Evolutionary conservation across 164 flowering plant genomes (phyloP).

Genomic region (Stephania japonica): DNA sequence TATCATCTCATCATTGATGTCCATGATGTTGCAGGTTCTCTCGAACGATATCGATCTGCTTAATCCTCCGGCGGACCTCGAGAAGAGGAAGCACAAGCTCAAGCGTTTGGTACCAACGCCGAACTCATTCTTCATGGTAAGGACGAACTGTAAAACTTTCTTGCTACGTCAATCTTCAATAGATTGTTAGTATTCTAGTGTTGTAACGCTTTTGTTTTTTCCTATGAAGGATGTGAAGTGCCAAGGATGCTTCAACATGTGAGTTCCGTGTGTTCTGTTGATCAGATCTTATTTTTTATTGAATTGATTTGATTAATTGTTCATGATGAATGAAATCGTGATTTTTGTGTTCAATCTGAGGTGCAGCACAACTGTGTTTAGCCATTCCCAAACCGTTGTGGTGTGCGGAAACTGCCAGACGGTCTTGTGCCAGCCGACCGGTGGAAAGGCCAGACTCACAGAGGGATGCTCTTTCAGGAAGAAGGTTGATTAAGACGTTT

Average conservation of each 20-base stretch:
- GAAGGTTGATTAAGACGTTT: slow-evolving; percentile 33
- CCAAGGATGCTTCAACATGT: slow-evolving; percentile 59
- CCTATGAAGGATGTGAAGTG: slow-evolving; percentile 44
- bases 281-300: background rate
- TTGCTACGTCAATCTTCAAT: background rate
- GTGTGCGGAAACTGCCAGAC: slow-evolving; percentile 54
- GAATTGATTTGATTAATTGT: background rate
- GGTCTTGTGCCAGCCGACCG: slow-evolving; percentile 51
- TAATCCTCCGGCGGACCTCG: slow-evolving; percentile 52
- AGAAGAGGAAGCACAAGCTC: slow-evolving; percentile 58
- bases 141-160: background rate
- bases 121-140: slow-evolving; percentile 52
- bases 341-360: background rate
- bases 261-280: slow-evolving; percentile 2
- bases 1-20: background rate
- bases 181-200: background rate
- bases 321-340: background rate
- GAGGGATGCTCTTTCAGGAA: slow-evolving; percentile 56
- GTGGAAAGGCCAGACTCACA: slow-evolving; percentile 44
- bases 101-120: slow-evolving; percentile 54
- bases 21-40: slow-evolving; percentile 28
- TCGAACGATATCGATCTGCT: slow-evolving; percentile 52
- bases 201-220: background rate
- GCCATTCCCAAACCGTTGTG: slow-evolving; percentile 57
- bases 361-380: slow-evolving; percentile 45